A percentile compares a stretch with the other conserved stretches of the same genome.
Evolutionary conservation across 2,329 filamentous ascomycete species (phyloP).

Genomic region (Epichloe sibirici): DNA sequence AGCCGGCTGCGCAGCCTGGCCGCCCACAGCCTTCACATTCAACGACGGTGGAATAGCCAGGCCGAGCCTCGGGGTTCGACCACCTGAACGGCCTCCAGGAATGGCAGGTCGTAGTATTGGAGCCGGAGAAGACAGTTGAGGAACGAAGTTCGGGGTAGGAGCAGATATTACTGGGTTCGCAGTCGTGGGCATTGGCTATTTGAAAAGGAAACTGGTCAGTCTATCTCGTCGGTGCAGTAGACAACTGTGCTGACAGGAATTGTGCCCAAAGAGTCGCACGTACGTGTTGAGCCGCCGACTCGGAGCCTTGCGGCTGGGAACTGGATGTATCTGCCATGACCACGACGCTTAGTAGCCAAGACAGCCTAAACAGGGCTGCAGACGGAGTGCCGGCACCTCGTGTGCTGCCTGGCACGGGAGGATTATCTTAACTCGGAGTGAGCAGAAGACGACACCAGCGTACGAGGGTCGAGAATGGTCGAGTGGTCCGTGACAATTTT

Average conservation of each 20-base stretch:
- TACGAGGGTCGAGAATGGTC: background rate
- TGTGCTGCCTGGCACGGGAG: background rate
- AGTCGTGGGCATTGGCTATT: constrained; percentile 12
- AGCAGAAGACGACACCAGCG: background rate
- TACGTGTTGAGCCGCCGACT: constrained; percentile 11
- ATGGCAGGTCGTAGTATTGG: constrained; percentile 76
- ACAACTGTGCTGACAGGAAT: background rate
- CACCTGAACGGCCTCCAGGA: constrained; percentile 53
- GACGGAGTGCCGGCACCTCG: constrained; percentile 3
- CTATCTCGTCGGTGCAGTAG: background rate
- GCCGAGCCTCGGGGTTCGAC: constrained; percentile 65
- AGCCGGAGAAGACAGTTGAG: constrained; percentile 62
- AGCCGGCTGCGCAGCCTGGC: constrained; percentile 25
- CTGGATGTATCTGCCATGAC: constrained; percentile 15
- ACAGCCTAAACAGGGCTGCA: constrained; percentile 5
- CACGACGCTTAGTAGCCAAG: constrained; percentile 9
- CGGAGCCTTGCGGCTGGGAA: constrained; percentile 11
- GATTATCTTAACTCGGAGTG: background rate
- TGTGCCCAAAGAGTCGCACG: constrained; percentile 3
- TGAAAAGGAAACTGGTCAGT: constrained; percentile 2
- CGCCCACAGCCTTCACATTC: constrained; percentile 63
- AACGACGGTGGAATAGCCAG: constrained; percentile 84
- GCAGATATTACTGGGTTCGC: constrained; percentile 15
- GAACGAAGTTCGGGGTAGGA: constrained; percentile 25
- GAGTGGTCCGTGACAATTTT: background rate